Conservation (phyloP, 192 early-diverging fungal genomes). For the Coemansia sp. region DNA sequence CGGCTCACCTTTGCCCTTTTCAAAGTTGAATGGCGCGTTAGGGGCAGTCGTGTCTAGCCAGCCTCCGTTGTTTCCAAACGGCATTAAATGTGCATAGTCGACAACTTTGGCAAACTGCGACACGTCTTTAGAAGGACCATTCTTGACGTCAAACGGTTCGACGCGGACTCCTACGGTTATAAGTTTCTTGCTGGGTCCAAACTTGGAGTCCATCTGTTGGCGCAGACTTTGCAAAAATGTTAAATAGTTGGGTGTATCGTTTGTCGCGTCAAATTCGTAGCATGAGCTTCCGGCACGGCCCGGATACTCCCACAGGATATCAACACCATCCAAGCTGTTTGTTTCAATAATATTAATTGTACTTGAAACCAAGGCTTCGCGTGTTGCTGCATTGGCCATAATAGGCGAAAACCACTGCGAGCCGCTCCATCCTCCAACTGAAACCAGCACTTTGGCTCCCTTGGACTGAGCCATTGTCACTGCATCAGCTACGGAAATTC, state of each 20-base stretch:
- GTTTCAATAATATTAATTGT: slow-evolving; percentile 58
- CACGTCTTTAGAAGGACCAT: slow-evolving; percentile 52
- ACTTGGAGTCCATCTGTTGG: slow-evolving; percentile 45
- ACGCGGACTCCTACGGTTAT: slow-evolving; percentile 64
- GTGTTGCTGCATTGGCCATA: slow-evolving; percentile 35
- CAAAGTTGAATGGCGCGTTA: slow-evolving; percentile 58
- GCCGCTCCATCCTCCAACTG: slow-evolving; percentile 72
- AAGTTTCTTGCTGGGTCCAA: slow-evolving; percentile 47
- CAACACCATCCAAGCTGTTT: slow-evolving; percentile 60
- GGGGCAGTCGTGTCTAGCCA: slow-evolving; percentile 60
- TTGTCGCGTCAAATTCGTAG: slow-evolving; percentile 43
- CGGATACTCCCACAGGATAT: slow-evolving; percentile 77
- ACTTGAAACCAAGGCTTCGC: slow-evolving; percentile 60
- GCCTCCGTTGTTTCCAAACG: slow-evolving; percentile 61
- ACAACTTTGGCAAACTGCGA: slow-evolving; percentile 62
- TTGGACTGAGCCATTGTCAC: slow-evolving; percentile 56
- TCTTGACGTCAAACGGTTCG: slow-evolving; percentile 57
- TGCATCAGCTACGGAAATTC: slow-evolving; percentile 33
- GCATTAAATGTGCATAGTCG: slow-evolving; percentile 67
- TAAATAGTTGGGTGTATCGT: slow-evolving; percentile 66
- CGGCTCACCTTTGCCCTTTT: slow-evolving; percentile 30
- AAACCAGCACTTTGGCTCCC: slow-evolving; percentile 60
- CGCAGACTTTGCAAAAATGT: slow-evolving; percentile 62
- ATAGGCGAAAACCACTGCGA: slow-evolving; percentile 64
- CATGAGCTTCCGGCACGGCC: slow-evolving; percentile 37